phyloP scores from a whole-genome alignment of 768 basidiomycete species.

The Rhodocollybia butyracea region DNA sequence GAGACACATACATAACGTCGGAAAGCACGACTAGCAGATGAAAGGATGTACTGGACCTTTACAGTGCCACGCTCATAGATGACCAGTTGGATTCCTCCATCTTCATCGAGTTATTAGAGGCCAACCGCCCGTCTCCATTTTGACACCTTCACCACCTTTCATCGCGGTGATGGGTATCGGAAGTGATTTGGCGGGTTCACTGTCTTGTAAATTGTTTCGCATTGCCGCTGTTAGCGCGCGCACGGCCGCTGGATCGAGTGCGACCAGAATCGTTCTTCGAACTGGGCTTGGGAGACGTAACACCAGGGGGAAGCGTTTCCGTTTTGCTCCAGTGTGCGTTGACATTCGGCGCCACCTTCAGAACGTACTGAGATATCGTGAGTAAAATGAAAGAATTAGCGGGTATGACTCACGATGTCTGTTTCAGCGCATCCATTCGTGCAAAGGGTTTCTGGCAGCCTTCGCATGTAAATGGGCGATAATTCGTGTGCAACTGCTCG shows the following conservation, averaged over 20 bases:
- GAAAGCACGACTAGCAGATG: not conserved
- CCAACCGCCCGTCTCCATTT: slow-evolving; percentile 6
- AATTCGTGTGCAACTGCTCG: slow-evolving; percentile 91
- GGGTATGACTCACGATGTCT: slow-evolving; percentile 69
- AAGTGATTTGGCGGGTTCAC: slow-evolving; percentile 3
- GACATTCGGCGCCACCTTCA: slow-evolving; percentile 79
- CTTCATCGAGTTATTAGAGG: not conserved
- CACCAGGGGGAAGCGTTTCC: slow-evolving; percentile 2
- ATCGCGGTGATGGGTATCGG: slow-evolving; percentile 5
- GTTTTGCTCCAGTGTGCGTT: slow-evolving; percentile 31
- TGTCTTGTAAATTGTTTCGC: slow-evolving; percentile 1
- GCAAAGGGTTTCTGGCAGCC: slow-evolving; percentile 94
- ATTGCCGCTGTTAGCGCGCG: not conserved
- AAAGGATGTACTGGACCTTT: not conserved
- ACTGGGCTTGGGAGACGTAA: slow-evolving; percentile 5
- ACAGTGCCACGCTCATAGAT: slow-evolving; percentile 1
- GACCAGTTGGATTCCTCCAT: slow-evolving; percentile 4
- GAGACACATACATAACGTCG: not conserved
- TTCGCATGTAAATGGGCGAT: slow-evolving; percentile 89
- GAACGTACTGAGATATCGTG: slow-evolving; percentile 55
- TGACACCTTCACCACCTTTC: not conserved
- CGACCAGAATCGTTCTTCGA: not conserved
- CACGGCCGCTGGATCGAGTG: not conserved
- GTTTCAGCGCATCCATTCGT: slow-evolving; percentile 90
- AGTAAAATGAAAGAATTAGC: not conserved